Base-by-base conservation (phyloP, 2,329 filamentous ascomycete genomes). In the Hymenoscyphus fructigenus region DNA sequence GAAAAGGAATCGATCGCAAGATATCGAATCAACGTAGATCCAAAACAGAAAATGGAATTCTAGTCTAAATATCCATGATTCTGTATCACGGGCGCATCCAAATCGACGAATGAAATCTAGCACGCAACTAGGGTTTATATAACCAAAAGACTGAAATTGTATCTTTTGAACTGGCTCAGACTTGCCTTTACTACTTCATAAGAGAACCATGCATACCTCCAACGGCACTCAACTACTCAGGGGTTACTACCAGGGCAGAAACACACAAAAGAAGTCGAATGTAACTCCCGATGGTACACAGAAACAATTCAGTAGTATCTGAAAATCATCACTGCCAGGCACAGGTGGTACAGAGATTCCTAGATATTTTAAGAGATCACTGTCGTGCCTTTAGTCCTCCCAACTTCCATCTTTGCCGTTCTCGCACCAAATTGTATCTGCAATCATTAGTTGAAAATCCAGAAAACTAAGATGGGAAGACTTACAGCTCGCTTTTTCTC, bases 401-500 rank as follows among this genome's bases (percentile, higher is more conserved):
- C 84, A 64, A 80, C 85, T 74, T 92, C 88, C 88, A 94, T 93
- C 79, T 93, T 95, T 15, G 91, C 91, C 3, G 91, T 93, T 70
- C 91, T 82, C 2, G 91, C 87, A 15, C 91, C 91, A 73, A 95
- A 95, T 77, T 95, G 91, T 65, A 93, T 93, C 87, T 89, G 68
- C 56, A 57, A 23, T 53, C 38, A 60, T 29, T n/a, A 34, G 26
- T 41, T 10, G 14, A 57, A 34, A 12, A 28, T 57, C 23, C 28
- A n/a, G 20, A n/a, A 29, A 41, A 36, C 20, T 5, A n/a, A 5
- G 7, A 26, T 7, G n/a, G 6, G 7, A 6, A 12, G 14, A n/a
- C 88, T 75, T 79, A 93, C 91, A 20, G 94, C 94, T 74, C 93
- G 84, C 79, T 99, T 99, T 83, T 95, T 97, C 78, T 98, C 93